A percentile compares a stretch with the other conserved stretches of the same genome.
These are phyloP conservation scores for Hamigera avellanea DNA, from an alignment of 495 filamentous ascomycete genomes.

Conservation along the genomic window DNA sequence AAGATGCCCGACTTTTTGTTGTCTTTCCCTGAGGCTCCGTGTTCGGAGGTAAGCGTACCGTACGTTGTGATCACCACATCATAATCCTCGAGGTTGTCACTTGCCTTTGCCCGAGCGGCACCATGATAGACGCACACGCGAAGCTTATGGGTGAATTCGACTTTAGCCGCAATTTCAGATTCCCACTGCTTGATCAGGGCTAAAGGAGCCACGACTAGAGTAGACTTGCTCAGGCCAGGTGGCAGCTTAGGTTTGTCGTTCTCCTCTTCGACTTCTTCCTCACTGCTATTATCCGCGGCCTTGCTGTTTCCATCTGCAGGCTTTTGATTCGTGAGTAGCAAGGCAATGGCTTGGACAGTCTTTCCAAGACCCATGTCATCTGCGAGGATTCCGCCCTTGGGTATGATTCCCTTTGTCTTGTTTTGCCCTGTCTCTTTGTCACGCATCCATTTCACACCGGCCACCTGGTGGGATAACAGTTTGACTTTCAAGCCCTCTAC, in stretches of 20 bases:
- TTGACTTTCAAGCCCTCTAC: slow-evolving; percentile 77
- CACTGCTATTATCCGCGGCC: slow-evolving; percentile 14
- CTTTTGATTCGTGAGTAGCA: slow-evolving; percentile 74
- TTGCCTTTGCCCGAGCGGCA: slow-evolving; percentile 65
- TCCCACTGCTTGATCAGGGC: slow-evolving; percentile 98
- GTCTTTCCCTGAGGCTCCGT: slow-evolving; percentile 50
- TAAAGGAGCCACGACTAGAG: slow-evolving; percentile 86
- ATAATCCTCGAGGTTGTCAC: slow-evolving; percentile 62
- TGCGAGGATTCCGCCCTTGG: slow-evolving; percentile 80
- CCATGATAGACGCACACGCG: slow-evolving; percentile 87
- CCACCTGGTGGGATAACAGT: slow-evolving; percentile 83
- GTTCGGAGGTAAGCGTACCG: slow-evolving; percentile 84
- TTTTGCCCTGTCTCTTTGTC: slow-evolving; percentile 72
- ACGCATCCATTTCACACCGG: slow-evolving; percentile 88
- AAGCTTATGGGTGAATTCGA: slow-evolving; percentile 52
- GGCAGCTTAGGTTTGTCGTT: slow-evolving; percentile 46
- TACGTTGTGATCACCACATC: slow-evolving; percentile 98
- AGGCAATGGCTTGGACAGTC: slow-evolving; percentile 77
- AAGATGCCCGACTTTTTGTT: slow-evolving; percentile 72
- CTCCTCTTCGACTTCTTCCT: slow-evolving; percentile 10
- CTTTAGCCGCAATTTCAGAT: slow-evolving; percentile 71
- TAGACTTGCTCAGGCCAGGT: slow-evolving; percentile 57
- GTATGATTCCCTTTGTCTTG: slow-evolving; percentile 62
- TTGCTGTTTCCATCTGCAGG: slow-evolving; percentile 39
- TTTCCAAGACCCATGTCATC: slow-evolving; percentile 96